Conservation (phyloP, 805 yeast genomes). For the Pichia manshurica region DNA sequence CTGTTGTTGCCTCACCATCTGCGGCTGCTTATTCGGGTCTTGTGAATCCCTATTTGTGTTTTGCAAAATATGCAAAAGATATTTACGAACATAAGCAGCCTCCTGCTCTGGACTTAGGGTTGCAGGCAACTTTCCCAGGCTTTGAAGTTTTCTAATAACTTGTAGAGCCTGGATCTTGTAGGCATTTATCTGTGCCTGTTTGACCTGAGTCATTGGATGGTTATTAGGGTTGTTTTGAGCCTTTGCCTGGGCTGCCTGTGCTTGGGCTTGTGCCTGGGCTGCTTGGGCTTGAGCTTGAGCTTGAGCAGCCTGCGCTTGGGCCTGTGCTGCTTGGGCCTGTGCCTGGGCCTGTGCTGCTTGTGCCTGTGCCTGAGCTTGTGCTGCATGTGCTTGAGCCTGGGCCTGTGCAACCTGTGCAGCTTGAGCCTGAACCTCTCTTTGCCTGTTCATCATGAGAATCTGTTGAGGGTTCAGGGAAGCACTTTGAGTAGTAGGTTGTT, state of each 20-base stretch:
- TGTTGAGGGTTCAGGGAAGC: slow-evolving; percentile 29
- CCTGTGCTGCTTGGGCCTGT: no score
- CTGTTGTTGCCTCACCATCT: slow-evolving; percentile 6
- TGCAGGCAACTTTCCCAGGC: slow-evolving; percentile 29
- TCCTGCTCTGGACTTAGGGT: slow-evolving; percentile 32
- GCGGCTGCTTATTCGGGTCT: slow-evolving; percentile 17
- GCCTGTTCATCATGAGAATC: slow-evolving; percentile 29
- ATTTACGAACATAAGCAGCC: slow-evolving; percentile 30
- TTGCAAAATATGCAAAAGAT: slow-evolving; percentile 27
- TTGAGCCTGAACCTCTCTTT: slow-evolving; percentile 17
- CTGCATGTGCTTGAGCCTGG: background rate
- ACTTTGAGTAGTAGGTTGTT: slow-evolving; percentile 8
- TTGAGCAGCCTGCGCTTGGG: no score
- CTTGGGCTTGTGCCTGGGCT: no score
- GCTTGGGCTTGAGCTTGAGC: no score
- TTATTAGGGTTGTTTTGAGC: background rate
- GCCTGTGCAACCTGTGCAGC: no score
- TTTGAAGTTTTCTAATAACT: slow-evolving; percentile 31
- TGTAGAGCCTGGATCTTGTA: slow-evolving; percentile 32
- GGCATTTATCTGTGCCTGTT: slow-evolving; percentile 20
- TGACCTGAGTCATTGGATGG: slow-evolving; percentile 7
- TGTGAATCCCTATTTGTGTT: slow-evolving; percentile 15
- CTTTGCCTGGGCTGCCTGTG: no score
- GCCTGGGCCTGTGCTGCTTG: no score
- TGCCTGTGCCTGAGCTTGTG: no score